Evolutionary conservation across 805 yeast genomes (phyloP), one percentile per base, ranked within the genome.

Genomic region (Schwanniomyces occidentalis): DNA sequence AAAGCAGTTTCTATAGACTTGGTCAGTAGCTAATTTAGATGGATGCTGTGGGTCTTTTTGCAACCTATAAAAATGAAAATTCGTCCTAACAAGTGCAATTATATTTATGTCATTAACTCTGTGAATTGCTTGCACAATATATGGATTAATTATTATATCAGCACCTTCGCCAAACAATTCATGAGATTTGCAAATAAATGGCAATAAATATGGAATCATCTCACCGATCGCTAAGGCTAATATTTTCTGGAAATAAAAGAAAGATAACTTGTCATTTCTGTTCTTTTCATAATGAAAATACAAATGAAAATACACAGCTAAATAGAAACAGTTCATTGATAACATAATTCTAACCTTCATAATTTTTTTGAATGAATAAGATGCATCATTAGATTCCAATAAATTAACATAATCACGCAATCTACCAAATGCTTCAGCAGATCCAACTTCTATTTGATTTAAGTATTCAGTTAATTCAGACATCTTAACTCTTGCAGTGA

Each of bases 251-350:
- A 64, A 35, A 40, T 57, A 63, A 24, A 57, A 54, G 33, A 57
- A 62, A 0, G 70, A 54, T 22, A 60, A 51, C 2, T 50, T 53
- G 6, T 45, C 24, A 20, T 65, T 51, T 1, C 44, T 40, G 7
- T 42, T 40, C 9, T 38, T 36, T 39, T 66, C 73, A 36, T 65
- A 73, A 38, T 66, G 65, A n/a, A 62, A 44, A 26, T 58, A 57
- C 6, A 76, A 40, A 27, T 63, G 64, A 27, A 45, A 58, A 35
- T 60, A 39, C 4, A 44, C 15, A 1, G 34, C 15, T 7, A 64
- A 51, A 13, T 61, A 32, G 35, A 68, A 49, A 1, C 65, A 49
- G n/a, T 42, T 34, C 9, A 55, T 28, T 23, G 45, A 40, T 36
- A 56, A 35, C 32, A 44, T 45, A 7, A 43, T 32, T 27, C 47